Evolutionary conservation across 1,139 yeast species (phyloP).

Genomic region (Candida sanyaensis): DNA sequence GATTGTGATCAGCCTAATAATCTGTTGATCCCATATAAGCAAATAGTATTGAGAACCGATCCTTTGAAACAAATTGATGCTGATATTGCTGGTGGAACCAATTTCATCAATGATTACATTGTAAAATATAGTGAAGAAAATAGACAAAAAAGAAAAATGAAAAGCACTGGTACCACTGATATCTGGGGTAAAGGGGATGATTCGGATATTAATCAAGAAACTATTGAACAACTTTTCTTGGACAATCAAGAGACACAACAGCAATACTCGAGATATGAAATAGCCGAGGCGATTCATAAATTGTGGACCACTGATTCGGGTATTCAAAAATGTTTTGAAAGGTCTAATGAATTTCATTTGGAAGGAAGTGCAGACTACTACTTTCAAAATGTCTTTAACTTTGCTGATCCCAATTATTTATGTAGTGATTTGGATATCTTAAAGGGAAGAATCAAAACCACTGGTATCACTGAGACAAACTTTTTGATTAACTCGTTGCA

Average conservation of each 20-base stretch:
- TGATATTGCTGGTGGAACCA: conserved; percentile 66
- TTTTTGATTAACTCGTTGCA: conserved; percentile 68
- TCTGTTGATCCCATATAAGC: conserved; percentile 48
- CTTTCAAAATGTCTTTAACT: conserved; percentile 65
- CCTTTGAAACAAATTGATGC: conserved; percentile 66
- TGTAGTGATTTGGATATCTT: conserved; percentile 84
- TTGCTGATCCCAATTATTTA: conserved; percentile 63
- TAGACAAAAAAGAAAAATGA: conserved; percentile 48
- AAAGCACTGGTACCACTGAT: conserved; percentile 53
- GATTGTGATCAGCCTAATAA: conserved; percentile 59
- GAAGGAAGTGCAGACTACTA: conserved; percentile 81
- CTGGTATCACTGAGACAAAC: conserved; percentile 89
- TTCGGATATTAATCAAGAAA: conserved; percentile 15
- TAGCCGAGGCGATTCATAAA: conserved; percentile 66
- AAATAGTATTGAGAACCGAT: conserved; percentile 54
- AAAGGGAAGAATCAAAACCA: conserved; percentile 90
- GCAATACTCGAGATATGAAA: conserved; percentile 31
- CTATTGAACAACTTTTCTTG: conserved; percentile 15
- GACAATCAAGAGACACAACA: conserved; percentile 3
- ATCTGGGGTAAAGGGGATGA: conserved; percentile 36
- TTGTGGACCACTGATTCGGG: conserved; percentile 76
- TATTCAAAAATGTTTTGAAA: conserved; percentile 56
- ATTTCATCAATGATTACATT: conserved; percentile 65
- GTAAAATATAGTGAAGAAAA: conserved; percentile 59
- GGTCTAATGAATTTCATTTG: conserved; percentile 77